Evolutionary conservation across 495 filamentous ascomycete genomes (phyloP), one percentile per base, ranked within the genome.

Genomic region (Talaromyces nanjingensis): DNA sequence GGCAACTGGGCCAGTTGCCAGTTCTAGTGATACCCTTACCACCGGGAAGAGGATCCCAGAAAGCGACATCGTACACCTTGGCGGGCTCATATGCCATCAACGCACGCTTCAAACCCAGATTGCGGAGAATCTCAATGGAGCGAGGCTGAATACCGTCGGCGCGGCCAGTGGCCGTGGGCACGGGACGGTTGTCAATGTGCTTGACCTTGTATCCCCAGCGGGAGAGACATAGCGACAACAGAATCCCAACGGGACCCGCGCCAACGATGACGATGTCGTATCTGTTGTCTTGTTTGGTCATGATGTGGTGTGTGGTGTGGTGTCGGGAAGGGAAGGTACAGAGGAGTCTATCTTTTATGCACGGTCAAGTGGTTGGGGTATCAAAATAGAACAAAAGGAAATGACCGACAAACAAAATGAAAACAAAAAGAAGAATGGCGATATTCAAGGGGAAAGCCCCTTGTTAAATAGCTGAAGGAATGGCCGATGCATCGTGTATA

Each of bases 261-360:
- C 92, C 92, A 63, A 97, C 80, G 69, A 97, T 92, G 69, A 96
- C 91, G 64, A 89, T 85, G 68, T 91, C 88, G 72, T 87, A 87
- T 16, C 73, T 81, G 60, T 84, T 81, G 66, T 76, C 66, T 57
- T 70, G 65, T 12, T 66, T 63, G 31, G 68, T 68, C 80, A 83
- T 83, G 22, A 16, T 45, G 4, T 60, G 39, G 45, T 52, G 11
- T 18, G 12, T 5, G 22, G 18, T 37, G 33, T 37, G 9, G 33
- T 42, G 37, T 16, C 37, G 37, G 37, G 37, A 3, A 42, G 3
- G 37, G 37, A 42, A 45, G 24, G 16, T 60, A 6, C n/a, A 65
- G 27, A 57, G 56, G 31, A 59, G 58, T 39, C n/a, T 20, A 27
- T 20, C 11, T 49, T 31, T 49, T 20, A 8, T 47, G n/a, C 6